Conservation (phyloP, 495 filamentous ascomycete genomes). For the Penicillium lividum region DNA sequence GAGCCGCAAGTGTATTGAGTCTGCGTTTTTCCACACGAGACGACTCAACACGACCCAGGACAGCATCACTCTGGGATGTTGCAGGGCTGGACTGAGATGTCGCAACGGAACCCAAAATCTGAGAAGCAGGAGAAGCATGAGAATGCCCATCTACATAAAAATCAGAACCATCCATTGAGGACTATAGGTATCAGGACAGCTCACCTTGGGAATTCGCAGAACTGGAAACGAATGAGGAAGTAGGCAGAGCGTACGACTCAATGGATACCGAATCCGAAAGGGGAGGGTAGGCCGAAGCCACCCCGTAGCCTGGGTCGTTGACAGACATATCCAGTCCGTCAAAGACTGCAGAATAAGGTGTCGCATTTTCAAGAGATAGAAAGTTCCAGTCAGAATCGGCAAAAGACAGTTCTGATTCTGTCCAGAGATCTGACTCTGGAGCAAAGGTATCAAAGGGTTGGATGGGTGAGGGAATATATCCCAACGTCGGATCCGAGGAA, state of each 20-base stretch:
- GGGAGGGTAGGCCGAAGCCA: conserved; percentile 24
- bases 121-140: conserved; percentile 27
- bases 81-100: conserved; percentile 25
- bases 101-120: conserved; percentile 18
- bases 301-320: conserved; percentile 19
- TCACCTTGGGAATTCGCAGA: conserved; percentile 29
- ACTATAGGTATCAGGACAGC: background rate
- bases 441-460: conserved; percentile 25
- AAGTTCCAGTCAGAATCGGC: conserved; percentile 29
- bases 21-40: conserved; percentile 55
- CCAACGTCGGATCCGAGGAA: conserved; percentile 20
- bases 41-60: conserved; percentile 22
- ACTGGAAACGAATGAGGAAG: conserved; percentile 19
- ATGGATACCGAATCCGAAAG: conserved; percentile 29
- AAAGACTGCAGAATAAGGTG: conserved; percentile 16
- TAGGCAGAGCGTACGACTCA: conserved; percentile 10
- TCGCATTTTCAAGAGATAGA: conserved; percentile 16
- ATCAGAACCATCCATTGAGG: conserved; percentile 9
- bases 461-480: conserved; percentile 16
- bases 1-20: conserved; percentile 68
- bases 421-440: conserved; percentile 29
- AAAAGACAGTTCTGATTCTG: conserved; percentile 28
- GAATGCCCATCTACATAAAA: conserved; percentile 12
- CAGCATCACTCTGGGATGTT: conserved; percentile 23
- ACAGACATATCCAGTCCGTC: conserved; percentile 18